Conservation (phyloP, 2,329 filamentous ascomycete species). For the Fusarium xylarioides region DNA sequence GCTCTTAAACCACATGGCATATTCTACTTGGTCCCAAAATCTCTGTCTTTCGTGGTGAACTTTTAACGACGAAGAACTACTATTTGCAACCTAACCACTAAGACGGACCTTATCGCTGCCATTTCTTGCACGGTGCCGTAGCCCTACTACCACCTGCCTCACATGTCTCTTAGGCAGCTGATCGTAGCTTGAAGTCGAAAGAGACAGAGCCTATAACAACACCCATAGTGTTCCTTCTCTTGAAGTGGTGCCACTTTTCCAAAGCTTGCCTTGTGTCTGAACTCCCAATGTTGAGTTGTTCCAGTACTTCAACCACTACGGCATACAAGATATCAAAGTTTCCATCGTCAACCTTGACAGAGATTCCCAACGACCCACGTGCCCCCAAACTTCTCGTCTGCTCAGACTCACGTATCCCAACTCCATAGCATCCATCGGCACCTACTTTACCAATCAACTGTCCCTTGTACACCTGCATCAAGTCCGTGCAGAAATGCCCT, state of each 20-base stretch:
- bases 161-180: background rate
- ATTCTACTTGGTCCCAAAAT: too few species aligned
- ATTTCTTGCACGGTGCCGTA: accelerated
- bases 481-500: background rate
- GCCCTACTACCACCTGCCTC: too few species aligned
- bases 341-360: background rate
- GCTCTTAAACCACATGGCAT: too few species aligned
- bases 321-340: background rate
- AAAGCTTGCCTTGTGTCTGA: background rate
- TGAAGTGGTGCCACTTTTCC: background rate
- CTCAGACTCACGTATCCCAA: background rate
- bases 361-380: background rate
- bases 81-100: too few species aligned
- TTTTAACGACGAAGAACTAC: too few species aligned
- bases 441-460: background rate
- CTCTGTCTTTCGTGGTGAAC: too few species aligned
- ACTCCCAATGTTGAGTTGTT: background rate
- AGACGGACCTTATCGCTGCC: too few species aligned
- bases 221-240: background rate
- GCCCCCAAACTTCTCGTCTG: background rate
- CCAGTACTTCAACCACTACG: background rate
- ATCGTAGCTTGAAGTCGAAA: background rate
- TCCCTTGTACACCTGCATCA: background rate
- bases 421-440: background rate
- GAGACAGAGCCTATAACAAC: background rate